Base-by-base conservation (phyloP, 1,284 basidiomycete species). In the Austroboletus novae-zelandiae region DNA sequence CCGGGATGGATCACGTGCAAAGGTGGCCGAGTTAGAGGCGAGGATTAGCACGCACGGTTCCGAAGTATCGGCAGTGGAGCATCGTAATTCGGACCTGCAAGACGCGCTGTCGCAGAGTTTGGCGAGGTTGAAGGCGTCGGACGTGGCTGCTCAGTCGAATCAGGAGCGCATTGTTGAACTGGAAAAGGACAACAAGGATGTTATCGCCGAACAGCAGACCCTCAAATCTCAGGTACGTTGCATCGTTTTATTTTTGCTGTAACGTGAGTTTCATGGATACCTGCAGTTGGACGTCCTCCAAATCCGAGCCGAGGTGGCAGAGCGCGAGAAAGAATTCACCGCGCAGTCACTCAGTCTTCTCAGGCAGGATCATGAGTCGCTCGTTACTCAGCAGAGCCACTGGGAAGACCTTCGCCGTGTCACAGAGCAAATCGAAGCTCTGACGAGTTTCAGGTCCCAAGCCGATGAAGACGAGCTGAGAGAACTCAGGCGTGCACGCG, bases 391-490 rank as follows among this genome's bases (percentile, higher is more conserved):
- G 54, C 81, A 86, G 60, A 74, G 64, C 32, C 80, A 86, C 49
- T 89, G 86, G 86, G 85, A 88, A 25, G 79, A 83, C 40, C 72
- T 91, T 18, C 83, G 76, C 34, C 79, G 77, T 40, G 76, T 83
- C 0, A 74, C 81, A 4, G 84, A 87, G 57, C 84, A 89, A 62
- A 79, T 91, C 18, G 83, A 88, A 50, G 65, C 73, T 44, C 75
- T 91, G 40, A 73, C 83, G 15, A 74, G 69, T 41, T 70, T 85
- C 39, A 73, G 89, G 50, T 75, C 77, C 2, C 80, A 83, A 55
- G 74, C 73, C n/a, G 84, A 86, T 57, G 81, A 78, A 52, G 83
- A 84, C 39, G 89, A 91, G 58, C 58, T 89, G 40, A 77, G 78
- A 57, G 87, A 90, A 42, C 75, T 91, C 40, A 73, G 80, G 50